Conservation (phyloP, 768 basidiomycete genomes). For the Suillus discolor region DNA sequence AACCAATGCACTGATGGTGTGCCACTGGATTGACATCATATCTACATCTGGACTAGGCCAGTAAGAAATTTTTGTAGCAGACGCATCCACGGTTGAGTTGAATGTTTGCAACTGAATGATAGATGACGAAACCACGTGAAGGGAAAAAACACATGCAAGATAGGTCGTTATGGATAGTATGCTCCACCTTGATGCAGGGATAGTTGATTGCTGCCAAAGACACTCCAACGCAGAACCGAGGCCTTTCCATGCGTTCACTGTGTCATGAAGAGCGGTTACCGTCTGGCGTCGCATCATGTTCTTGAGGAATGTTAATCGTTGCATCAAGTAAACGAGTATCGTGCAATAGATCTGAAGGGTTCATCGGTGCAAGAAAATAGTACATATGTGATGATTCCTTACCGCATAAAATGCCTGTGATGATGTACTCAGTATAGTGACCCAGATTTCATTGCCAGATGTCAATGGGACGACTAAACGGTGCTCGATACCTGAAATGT, state of each 20-base stretch:
- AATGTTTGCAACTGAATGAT: slow-evolving; percentile 23
- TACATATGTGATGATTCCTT: slow-evolving; percentile 1
- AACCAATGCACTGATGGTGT: background rate
- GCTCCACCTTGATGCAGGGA: slow-evolving; percentile 15
- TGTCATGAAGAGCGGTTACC: slow-evolving; percentile 24
- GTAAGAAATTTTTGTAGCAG: background rate
- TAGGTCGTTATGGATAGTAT: slow-evolving; percentile 20
- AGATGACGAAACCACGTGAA: slow-evolving; percentile 24
- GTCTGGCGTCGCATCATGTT: slow-evolving; percentile 11
- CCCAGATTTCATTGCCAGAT: background rate
- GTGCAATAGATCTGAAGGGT: slow-evolving; percentile 19
- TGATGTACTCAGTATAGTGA: slow-evolving; percentile 1
- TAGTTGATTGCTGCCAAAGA: slow-evolving; percentile 19
- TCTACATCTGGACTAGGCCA: slow-evolving; percentile 14
- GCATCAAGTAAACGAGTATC: slow-evolving; percentile 22
- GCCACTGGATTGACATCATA: slow-evolving; percentile 7
- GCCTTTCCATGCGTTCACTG: slow-evolving; percentile 22
- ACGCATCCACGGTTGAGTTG: slow-evolving; percentile 2
- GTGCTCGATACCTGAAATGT: slow-evolving; percentile 5
- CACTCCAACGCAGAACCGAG: slow-evolving; percentile 20
- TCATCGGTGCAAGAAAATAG: background rate
- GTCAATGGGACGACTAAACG: slow-evolving; percentile 4
- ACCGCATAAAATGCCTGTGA: slow-evolving; percentile 12
- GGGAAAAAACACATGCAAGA: slow-evolving; percentile 18
- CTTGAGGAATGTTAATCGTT: slow-evolving; percentile 16